Base-by-base conservation (phyloP, 768 basidiomycete genomes). In the Tylopilus vinaceipallidus region DNA sequence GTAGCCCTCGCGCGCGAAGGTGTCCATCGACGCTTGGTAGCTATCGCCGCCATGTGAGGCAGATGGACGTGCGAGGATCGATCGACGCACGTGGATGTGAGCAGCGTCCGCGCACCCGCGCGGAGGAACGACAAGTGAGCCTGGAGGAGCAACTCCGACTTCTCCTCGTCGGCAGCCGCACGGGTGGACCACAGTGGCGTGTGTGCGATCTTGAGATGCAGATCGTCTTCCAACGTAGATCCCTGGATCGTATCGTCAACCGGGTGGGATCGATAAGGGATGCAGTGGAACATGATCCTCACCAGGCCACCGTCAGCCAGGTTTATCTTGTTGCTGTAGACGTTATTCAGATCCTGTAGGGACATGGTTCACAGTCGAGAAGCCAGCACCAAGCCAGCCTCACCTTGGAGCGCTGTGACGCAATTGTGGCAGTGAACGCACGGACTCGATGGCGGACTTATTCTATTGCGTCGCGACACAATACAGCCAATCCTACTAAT, bases 151-250 rank as follows among this genome's bases (percentile, higher is more conserved):
- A 50, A 29, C 24, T 49, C 44, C 1, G 71, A 67, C 13, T 76
- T 74, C 0, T 82, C 79, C 33, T 82, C 70, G 26, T 80, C 73
- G 13, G 72, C 65, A 11, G 85, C 67, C 9, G 83, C 75, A 45
- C 81, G 76, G 0, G 83, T 80, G 13, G 88, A 91, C 90, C 89
- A 91, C 20, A 92, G 66, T 2, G 83, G 75, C 2, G 78, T 76
- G 29, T 76, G 64, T 1, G 80, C 71, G 38, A 81, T 77, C 52
- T 77, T 69, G 29, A 75, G 49, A 33, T 71, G 63, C 58, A 79
- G 73, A 20, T 71, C 62, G 38, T 76, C 75, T 58, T 86, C 83
- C 17, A 87, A 70, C 0, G 76, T 80, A 7, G 81, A 80, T 34
- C 86, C 86, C 87, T 88, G 57, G 35, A 23, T 35, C 58, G 65